Evolutionary conservation across 2,329 filamentous ascomycete genomes (phyloP), one percentile per base, ranked within the genome.

Genomic region (Colletotrichum phormii): DNA sequence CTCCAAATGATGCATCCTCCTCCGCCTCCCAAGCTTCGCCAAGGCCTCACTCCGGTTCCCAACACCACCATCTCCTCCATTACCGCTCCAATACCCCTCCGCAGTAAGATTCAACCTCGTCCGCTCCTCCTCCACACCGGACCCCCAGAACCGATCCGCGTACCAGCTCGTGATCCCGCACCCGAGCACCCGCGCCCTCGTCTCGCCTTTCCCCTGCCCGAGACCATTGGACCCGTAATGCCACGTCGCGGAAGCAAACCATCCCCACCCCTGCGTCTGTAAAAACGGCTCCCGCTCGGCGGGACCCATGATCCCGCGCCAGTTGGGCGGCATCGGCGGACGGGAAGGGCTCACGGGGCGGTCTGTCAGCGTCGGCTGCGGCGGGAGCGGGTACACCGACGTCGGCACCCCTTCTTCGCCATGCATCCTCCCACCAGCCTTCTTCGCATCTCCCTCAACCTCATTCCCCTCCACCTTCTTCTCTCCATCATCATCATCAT

Each of bases 121-220:
- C 51, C 75, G 78, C 72, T 87, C 85, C 63, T 83, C 79, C 37
- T 80, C 77, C 4, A 64, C 64, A 12, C 64, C 4, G 29, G 61
- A 0, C 0, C 70, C 70, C 70, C 70, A 72, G 42, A 84, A 81
- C 12, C 72, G 75, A 1, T 80, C 80, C 57, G 85, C 81, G 73
- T 87, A 87, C 77, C 85, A 88, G 68, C 81, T 86, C 63, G 86
- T 75, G 53, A 87, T 78, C 0, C 84, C 84, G 74, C 85, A 87
- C 26, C 77, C 78, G n/a, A 82, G 77, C 2, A 84, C 75, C 66
- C 79, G 81, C 1, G 85, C 81, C 22, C 85, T 78, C 18, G 79
- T 77, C 76, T 88, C 86, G 13, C 86, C 86, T 4, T 76, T 75
- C 2, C 84, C 84, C 2, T 81, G 77, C 1, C 83, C 82, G 11